Conservation (phyloP, 2,329 filamentous ascomycete species). For the Colletotrichum costaricense region DNA sequence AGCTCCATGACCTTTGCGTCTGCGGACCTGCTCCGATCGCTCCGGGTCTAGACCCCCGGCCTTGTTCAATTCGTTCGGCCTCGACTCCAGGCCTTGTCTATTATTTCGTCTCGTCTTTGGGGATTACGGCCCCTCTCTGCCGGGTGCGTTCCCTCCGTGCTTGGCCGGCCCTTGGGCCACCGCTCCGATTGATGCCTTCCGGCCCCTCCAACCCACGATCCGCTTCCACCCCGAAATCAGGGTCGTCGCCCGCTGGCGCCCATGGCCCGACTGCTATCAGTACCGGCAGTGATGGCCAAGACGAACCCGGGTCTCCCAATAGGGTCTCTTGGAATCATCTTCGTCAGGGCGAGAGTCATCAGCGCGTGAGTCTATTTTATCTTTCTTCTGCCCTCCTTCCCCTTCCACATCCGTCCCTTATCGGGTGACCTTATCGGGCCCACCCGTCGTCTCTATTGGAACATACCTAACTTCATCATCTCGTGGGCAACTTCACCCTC, state of each 20-base stretch:
- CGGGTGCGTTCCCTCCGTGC: conserved; percentile 8
- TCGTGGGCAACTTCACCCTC: background rate
- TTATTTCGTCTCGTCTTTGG: background rate
- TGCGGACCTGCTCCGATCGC: background rate
- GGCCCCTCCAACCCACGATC: conserved; percentile 30
- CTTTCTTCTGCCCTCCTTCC: background rate
- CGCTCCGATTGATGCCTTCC: conserved; percentile 34
- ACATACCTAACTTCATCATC: background rate
- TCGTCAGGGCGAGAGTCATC: conserved; percentile 31
- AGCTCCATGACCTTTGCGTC: background rate
- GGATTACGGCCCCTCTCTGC: background rate
- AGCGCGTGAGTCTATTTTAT: conserved; percentile 12
- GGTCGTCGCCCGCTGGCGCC: background rate
- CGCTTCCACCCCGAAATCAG: conserved; percentile 21
- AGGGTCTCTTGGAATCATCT: conserved; percentile 28
- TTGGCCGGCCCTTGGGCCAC: conserved; percentile 12
- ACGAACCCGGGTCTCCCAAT: background rate
- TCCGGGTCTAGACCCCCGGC: background rate
- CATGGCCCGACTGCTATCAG: background rate
- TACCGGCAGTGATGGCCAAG: conserved; percentile 6
- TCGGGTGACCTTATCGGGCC: background rate
- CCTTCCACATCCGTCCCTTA: background rate
- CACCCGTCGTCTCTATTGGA: background rate
- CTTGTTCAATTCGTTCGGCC: background rate
- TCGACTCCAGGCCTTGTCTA: background rate